A percentile compares a stretch with the other conserved stretches of the same genome.
Evolutionary conservation across 495 filamentous ascomycete species (phyloP).

Genomic region (Neohortaea acidophila): DNA sequence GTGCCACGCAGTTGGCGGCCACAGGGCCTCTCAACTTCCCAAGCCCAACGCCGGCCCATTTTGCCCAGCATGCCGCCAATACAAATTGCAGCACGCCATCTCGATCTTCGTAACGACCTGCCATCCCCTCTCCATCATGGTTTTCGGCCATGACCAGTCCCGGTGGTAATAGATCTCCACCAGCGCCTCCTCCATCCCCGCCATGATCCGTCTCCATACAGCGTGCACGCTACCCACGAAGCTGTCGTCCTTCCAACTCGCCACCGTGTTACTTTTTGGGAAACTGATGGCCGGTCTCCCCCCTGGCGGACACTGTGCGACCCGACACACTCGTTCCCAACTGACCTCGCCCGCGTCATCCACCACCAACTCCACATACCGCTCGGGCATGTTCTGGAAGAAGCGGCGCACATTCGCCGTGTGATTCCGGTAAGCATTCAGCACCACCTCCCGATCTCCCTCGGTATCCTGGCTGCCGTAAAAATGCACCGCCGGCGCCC

Average conservation of each 20-base stretch:
- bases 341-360: conserved; percentile 12
- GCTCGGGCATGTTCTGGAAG: conserved; percentile 7
- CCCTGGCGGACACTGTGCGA: conserved; percentile 7
- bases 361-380: conserved; percentile 9
- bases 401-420: conserved; percentile 7
- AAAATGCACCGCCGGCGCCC: conserved; percentile 6
- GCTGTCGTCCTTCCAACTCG: conserved; percentile 8
- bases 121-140: too few relatives aligned
- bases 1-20: too few relatives aligned
- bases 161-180: conserved; percentile 4
- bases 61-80: too few relatives aligned
- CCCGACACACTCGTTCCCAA: conserved; percentile 7
- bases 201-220: conserved; percentile 8
- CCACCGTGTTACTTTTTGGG: conserved; percentile 14
- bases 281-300: conserved; percentile 2
- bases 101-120: too few relatives aligned
- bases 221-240: conserved; percentile 3
- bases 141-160: conserved; percentile 1
- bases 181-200: conserved; percentile 9
- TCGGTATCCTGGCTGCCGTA: conserved; percentile 10
- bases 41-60: too few relatives aligned
- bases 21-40: too few relatives aligned
- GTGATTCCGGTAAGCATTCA: conserved; percentile 10
- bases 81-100: too few relatives aligned
- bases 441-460: conserved; percentile 8